phyloP scores from a whole-genome alignment of 768 basidiomycete species.

The Brasilioporus rufonigricans region DNA sequence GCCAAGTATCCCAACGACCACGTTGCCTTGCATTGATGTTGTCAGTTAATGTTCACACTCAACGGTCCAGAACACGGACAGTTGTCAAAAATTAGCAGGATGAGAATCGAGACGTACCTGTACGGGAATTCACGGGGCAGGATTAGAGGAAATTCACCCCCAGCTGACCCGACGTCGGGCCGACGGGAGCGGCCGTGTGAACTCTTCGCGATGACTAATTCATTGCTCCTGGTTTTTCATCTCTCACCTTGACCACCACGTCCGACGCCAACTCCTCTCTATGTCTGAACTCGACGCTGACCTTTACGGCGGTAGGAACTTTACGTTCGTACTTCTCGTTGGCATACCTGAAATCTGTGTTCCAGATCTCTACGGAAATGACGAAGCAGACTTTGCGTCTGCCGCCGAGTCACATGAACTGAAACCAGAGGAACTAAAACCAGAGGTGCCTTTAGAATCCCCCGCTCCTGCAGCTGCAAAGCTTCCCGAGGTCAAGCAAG shows the following conservation, averaged over 20 bases:
- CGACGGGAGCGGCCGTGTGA: conserved; percentile 26
- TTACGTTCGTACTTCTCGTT: not conserved
- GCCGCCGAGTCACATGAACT: conserved; percentile 39
- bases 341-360: not conserved
- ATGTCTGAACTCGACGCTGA: conserved; percentile 89
- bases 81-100: not conserved
- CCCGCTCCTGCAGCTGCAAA: conserved; percentile 21
- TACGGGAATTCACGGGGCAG: not conserved
- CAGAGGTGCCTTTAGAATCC: conserved; percentile 25
- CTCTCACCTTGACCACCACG: conserved; percentile 37
- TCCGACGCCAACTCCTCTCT: conserved; percentile 6
- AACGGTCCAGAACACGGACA: not conserved
- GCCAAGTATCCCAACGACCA: conserved; percentile 55
- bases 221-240: conserved; percentile 23
- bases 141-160: no score
- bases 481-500: conserved; percentile 19
- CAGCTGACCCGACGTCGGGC: conserved; percentile 13
- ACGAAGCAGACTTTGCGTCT: conserved; percentile 58
- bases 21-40: conserved; percentile 12
- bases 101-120: not conserved
- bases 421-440: conserved; percentile 26
- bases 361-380: conserved; percentile 66
- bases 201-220: conserved; percentile 28
- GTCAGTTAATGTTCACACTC: not conserved
- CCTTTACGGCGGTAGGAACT: conserved; percentile 74